Evolutionary conservation across 495 filamentous ascomycete species (phyloP).

Genomic region (Clohesyomyces aquaticus): DNA sequence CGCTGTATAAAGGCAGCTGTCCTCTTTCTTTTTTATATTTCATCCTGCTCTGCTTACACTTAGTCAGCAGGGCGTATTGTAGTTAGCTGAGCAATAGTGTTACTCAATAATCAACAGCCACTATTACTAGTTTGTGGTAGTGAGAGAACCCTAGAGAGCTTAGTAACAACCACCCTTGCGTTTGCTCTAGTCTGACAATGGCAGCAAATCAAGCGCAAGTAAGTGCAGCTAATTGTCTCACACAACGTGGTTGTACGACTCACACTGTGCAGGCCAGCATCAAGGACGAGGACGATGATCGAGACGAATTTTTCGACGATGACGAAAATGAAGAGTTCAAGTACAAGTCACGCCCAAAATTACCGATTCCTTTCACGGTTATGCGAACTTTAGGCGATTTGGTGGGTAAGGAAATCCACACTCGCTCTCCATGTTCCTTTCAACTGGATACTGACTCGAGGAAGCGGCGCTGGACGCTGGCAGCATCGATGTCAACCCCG

Average conservation of each 20-base stretch:
- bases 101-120: too few relatives aligned
- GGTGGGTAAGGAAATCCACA: constrained; percentile 18
- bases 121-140: too few relatives aligned
- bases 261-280: not conserved
- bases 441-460: not conserved
- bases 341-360: constrained; percentile 19
- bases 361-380: not conserved
- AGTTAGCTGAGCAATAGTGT: too few relatives aligned
- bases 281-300: constrained; percentile 14
- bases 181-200: not conserved
- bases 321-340: constrained; percentile 19
- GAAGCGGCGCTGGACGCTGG: constrained; percentile 35
- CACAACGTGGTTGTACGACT: not conserved
- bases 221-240: not conserved
- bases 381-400: constrained; percentile 13
- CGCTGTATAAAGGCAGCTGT: too few relatives aligned
- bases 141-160: too few relatives aligned
- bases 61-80: too few relatives aligned
- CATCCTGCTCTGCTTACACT: too few relatives aligned
- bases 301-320: constrained; percentile 14
- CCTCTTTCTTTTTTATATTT: too few relatives aligned
- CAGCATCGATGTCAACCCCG: constrained; percentile 49
- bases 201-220: not conserved
- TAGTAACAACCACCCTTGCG: too few relatives aligned
- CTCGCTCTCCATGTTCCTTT: not conserved